Evolutionary conservation across 1,284 basidiomycete genomes (phyloP).

Genomic region (Pseudomicrostroma phylloplanum): DNA sequence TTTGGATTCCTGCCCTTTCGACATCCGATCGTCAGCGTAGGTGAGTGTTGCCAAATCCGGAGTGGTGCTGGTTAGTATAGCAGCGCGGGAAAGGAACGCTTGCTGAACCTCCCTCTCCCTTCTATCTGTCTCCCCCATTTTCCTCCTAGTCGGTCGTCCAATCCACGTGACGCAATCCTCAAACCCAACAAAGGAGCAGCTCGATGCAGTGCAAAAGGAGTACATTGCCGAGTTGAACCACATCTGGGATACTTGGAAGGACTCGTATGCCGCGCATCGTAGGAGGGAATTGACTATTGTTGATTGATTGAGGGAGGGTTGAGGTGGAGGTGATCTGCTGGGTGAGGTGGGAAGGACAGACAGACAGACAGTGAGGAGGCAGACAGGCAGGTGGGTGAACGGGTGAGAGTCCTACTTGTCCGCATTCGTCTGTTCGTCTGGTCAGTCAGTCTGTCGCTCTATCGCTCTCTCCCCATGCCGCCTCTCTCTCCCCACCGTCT

Average conservation of each 20-base stretch:
- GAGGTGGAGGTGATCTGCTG: no score
- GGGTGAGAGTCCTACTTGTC: no score
- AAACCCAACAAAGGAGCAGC: constrained; percentile 72
- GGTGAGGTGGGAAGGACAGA: no score
- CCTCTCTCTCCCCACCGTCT: no score
- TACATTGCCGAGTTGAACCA: constrained; percentile 74
- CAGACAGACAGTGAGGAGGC: no score
- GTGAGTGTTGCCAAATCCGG: constrained; percentile 31
- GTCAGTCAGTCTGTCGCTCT: no score
- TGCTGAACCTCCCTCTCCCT: background rate
- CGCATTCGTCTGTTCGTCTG: no score
- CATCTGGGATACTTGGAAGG: constrained; percentile 48
- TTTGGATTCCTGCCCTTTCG: constrained; percentile 82
- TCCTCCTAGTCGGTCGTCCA: constrained; percentile 64
- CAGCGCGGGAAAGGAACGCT: background rate
- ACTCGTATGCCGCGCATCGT: constrained; percentile 37
- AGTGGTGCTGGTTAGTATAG: background rate
- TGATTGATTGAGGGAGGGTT: constrained; percentile 18
- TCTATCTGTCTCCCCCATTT: background rate
- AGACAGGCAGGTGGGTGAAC: no score
- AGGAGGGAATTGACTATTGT: constrained; percentile 47
- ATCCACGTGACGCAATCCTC: constrained; percentile 71
- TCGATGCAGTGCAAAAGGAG: constrained; percentile 70
- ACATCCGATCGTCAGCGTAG: constrained; percentile 85
- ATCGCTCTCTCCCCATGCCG: no score